Evolutionary conservation across 1,284 basidiomycete species (phyloP).

Genomic region (Neonothopanus nambi): DNA sequence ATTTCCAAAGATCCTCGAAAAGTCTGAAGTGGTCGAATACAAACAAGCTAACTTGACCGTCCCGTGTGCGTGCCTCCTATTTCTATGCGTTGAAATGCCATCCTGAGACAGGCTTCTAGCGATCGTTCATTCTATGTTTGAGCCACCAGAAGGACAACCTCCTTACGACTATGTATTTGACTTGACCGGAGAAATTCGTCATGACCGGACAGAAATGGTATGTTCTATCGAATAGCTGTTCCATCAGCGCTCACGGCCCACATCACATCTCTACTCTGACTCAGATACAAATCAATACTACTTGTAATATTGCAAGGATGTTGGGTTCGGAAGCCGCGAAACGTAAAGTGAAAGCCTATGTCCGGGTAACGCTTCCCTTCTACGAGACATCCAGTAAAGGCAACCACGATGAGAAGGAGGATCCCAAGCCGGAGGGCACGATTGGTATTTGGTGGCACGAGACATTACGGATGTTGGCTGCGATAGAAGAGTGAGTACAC

Average conservation of each 20-base stretch:
- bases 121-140: conserved; percentile 64
- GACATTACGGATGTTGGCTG: conserved; percentile 72
- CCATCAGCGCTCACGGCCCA: conserved; percentile 7
- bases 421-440: conserved; percentile 71
- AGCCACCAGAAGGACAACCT: conserved; percentile 63
- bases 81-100: conserved; percentile 11
- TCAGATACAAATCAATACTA: conserved; percentile 78
- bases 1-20: conserved; percentile 70
- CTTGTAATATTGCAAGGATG: conserved; percentile 69
- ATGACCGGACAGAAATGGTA: conserved; percentile 79
- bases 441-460: conserved; percentile 92
- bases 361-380: conserved; percentile 80
- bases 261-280: conserved; percentile 7
- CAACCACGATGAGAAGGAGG: conserved; percentile 70
- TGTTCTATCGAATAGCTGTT: conserved; percentile 21
- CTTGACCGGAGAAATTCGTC: conserved; percentile 77
- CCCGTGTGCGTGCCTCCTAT: conserved; percentile 46
- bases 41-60: conserved; percentile 81
- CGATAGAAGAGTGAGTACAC: conserved; percentile 63
- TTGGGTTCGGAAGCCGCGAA: conserved; percentile 70
- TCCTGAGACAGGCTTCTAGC: conserved; percentile 38
- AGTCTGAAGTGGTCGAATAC: conserved; percentile 70
- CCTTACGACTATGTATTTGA: conserved; percentile 80
- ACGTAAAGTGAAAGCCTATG: conserved; percentile 72
- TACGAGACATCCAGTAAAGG: conserved; percentile 77